Conservation (phyloP, 306 rosid species). For the Trichosanthes truncata region DNA sequence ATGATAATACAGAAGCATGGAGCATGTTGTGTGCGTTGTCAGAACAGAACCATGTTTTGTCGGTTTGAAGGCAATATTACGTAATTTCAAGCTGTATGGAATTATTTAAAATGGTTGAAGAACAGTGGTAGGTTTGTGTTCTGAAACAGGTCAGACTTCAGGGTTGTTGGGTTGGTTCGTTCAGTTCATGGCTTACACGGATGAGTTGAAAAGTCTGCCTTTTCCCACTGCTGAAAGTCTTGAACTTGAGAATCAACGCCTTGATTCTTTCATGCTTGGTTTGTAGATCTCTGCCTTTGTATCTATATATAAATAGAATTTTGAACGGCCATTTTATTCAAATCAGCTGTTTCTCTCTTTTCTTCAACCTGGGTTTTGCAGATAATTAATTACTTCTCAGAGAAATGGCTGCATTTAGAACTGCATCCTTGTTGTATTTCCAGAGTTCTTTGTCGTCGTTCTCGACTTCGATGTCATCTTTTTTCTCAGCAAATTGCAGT, state of each 20-base stretch:
- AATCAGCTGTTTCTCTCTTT: background rate
- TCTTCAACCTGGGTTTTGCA: background rate
- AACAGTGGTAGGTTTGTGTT: background rate
- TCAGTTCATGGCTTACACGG: background rate
- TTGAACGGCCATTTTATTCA: background rate
- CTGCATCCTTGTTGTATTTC: background rate
- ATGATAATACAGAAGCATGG: background rate
- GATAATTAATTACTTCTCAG: background rate
- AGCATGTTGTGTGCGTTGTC: background rate
- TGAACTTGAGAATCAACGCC: background rate
- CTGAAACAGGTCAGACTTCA: background rate
- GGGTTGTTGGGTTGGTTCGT: background rate
- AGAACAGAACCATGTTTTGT: background rate
- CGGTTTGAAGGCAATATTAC: background rate
- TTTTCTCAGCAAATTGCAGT: background rate
- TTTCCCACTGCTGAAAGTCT: background rate
- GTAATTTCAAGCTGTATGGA: background rate
- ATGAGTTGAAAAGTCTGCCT: constrained; percentile 4
- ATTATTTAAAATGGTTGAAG: background rate
- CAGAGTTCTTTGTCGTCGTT: background rate
- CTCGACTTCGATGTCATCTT: background rate
- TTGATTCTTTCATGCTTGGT: background rate
- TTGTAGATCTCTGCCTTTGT: background rate
- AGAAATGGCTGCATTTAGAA: background rate
- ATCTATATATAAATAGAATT: background rate